Percentiles rank a stretch among this genome's conserved stretches.
These are phyloP conservation scores for Entomortierella chlamydospora DNA, from an alignment of 192 early-diverging fungal genomes.

Conservation along the genomic window DNA sequence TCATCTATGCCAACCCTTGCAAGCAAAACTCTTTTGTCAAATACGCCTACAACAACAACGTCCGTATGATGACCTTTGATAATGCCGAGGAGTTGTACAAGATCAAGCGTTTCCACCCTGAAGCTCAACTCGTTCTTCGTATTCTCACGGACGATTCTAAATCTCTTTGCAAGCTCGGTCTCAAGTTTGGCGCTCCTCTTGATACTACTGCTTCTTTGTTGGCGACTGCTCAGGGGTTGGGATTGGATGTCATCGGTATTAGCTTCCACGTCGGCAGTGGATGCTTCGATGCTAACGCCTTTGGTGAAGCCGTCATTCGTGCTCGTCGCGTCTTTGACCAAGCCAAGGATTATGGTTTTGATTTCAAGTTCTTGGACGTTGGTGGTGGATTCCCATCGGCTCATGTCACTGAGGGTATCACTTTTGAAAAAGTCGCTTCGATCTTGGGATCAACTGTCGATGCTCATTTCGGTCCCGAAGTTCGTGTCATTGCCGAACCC, in stretches of 20 bases:
- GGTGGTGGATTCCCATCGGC: constrained; percentile 97
- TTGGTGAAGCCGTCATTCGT: constrained; percentile 87
- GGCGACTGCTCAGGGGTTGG: constrained; percentile 79
- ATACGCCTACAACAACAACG: constrained; percentile 79
- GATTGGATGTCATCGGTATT: constrained; percentile 89
- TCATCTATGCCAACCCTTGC: constrained; percentile 99
- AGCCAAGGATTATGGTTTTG: constrained; percentile 80
- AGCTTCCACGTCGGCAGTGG: constrained; percentile 98
- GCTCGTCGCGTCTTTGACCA: constrained; percentile 92
- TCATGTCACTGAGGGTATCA: constrained; percentile 76
- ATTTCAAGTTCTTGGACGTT: constrained; percentile 82
- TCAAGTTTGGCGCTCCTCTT: constrained; percentile 96
- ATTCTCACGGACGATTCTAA: constrained; percentile 96
- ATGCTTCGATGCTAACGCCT: constrained; percentile 89
- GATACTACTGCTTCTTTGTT: constrained; percentile 75
- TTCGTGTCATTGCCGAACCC: constrained; percentile 98
- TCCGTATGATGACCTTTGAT: constrained; percentile 98
- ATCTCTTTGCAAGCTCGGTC: constrained; percentile 89
- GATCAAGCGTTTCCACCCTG: constrained; percentile 83
- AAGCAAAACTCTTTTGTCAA: constrained; percentile 96
- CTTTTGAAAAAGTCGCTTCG: constrained; percentile 85
- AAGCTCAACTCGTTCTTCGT: constrained; percentile 91
- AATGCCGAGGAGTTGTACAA: constrained; percentile 98
- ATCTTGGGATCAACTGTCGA: constrained; percentile 86
- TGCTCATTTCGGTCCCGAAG: constrained; percentile 77